Base-by-base conservation (phyloP, 2,329 filamentous ascomycete species). In the Aspergillus fijiensis region DNA sequence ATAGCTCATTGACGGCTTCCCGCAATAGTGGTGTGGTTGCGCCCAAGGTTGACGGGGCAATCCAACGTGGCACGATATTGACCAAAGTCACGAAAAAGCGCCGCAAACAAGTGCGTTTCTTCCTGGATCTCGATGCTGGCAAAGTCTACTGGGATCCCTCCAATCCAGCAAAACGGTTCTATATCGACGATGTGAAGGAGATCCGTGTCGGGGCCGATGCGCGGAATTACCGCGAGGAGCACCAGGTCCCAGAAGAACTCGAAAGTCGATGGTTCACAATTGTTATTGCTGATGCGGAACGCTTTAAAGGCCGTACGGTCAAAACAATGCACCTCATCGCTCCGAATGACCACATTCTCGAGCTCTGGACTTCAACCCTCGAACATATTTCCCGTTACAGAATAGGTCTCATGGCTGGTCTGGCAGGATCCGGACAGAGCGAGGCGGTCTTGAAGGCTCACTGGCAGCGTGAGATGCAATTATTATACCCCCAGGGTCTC, bases 121-220 rank as follows among this genome's bases (percentile, higher is more conserved):
- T 89, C 55, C 86, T 98, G 25, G 92, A 98, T 69, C 84, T 89
- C 25, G 89, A 94, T 70, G 85, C 89, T 1, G 93, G 90, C 62
- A 95, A 92, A 75, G 90, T 99, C 25, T 89, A 85, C 27, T 98
- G 94, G 94, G 90, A 96, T 74, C 85, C 87, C 51, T 86, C 84
- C 9, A 87, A 91, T 39, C 88, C 90, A 1, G 85, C 87, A 25
- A 98, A 97, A 74, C 87, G 87, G 56, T 89, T 99, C 65, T 96
- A 96, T 74, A 91, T 99, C 63, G 95, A 99, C 70, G 92, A 98
- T 73, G 94, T 99, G 69, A 89, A 91, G 70, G 92, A 96, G 71
- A 92, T 98, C 51, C 88, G 93, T 63, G 87, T 88, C 35, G 92
- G 91, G 19, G 85, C 85, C 12, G 91, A 98, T 72, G 91, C 94